Conservation (phyloP, 331 rosid genomes). For the Telfairia occidentalis region DNA sequence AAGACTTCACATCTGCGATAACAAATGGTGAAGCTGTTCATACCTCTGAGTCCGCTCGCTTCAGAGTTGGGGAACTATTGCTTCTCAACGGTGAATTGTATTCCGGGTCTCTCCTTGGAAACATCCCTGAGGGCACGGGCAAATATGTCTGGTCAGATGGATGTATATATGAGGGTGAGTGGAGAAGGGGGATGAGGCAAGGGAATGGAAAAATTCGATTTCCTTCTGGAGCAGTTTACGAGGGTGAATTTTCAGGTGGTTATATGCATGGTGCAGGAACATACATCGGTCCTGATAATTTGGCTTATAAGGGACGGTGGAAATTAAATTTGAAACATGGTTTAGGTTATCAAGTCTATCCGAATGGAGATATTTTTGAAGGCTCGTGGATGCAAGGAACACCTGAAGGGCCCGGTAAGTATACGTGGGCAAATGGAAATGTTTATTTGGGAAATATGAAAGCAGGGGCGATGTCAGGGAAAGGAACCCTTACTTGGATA, state of each 20-base stretch:
- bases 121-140: constrained; percentile 75
- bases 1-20: constrained; percentile 25
- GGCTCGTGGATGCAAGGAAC: constrained; percentile 97
- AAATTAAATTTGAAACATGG: constrained; percentile 88
- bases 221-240: constrained; percentile 67
- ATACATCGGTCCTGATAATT: constrained; percentile 37
- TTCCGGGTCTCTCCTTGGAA: constrained; percentile 68
- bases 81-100: constrained; percentile 68
- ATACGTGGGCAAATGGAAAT: constrained; percentile 84
- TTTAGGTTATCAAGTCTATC: constrained; percentile 74
- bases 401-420: constrained; percentile 96
- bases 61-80: constrained; percentile 57
- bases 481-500: constrained; percentile 90
- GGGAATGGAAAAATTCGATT: constrained; percentile 61
- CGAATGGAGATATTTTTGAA: constrained; percentile 76
- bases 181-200: constrained; percentile 95
- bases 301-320: constrained; percentile 87
- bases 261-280: constrained; percentile 83
- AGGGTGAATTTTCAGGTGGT: constrained; percentile 91
- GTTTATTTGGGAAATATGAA: constrained; percentile 90
- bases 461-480: constrained; percentile 89
- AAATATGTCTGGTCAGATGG: constrained; percentile 84
- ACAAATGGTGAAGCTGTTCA: constrained; percentile 39
- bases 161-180: constrained; percentile 81
- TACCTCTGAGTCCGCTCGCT: constrained; percentile 52